Percentiles rank a stretch among this genome's conserved stretches.
Evolutionary conservation across 192 early-diverging fungal species (phyloP).

Genomic region (Globomyces pollinis-pini): DNA sequence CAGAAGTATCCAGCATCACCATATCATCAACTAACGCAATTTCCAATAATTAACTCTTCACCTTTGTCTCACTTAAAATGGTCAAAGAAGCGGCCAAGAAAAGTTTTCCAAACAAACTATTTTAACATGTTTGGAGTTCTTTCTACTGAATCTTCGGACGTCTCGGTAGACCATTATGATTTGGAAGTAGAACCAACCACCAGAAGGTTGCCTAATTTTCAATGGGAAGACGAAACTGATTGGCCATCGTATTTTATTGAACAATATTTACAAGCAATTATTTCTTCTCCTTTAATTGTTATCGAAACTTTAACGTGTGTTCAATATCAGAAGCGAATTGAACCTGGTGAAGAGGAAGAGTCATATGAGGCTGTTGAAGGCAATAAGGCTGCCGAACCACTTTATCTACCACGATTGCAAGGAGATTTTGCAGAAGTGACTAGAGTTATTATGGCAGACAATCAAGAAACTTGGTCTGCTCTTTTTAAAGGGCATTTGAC

Average conservation of each 20-base stretch:
- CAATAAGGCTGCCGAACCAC: not conserved
- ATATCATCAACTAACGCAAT: too few relatives aligned
- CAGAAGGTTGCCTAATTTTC: too few relatives aligned
- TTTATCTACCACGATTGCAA: slow-evolving; percentile 18
- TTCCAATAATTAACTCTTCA: too few relatives aligned
- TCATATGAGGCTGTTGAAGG: slow-evolving; percentile 20
- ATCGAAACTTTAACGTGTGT: slow-evolving; percentile 37
- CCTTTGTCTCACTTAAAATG: too few relatives aligned
- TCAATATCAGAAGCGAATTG: slow-evolving; percentile 27
- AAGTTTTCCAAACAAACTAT: too few relatives aligned
- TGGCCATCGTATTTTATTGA: slow-evolving; percentile 21
- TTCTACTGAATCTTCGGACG: too few relatives aligned
- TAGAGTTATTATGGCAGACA: slow-evolving; percentile 26
- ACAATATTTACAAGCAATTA: slow-evolving; percentile 30
- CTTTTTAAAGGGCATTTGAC: slow-evolving; percentile 60
- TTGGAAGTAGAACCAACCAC: not conserved
- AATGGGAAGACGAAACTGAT: slow-evolving; percentile 13
- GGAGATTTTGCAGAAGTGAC: slow-evolving; percentile 30
- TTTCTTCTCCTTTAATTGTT: slow-evolving; percentile 37
- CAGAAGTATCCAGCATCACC: too few relatives aligned
- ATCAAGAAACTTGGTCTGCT: slow-evolving; percentile 23
- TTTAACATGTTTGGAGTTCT: too few relatives aligned
- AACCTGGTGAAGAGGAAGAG: slow-evolving; percentile 3
- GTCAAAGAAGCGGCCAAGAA: too few relatives aligned
- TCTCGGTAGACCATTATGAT: too few relatives aligned